Evolutionary conservation across 345 rosid genomes (phyloP).

Genomic region (Rhodomyrtus tomentosa): DNA sequence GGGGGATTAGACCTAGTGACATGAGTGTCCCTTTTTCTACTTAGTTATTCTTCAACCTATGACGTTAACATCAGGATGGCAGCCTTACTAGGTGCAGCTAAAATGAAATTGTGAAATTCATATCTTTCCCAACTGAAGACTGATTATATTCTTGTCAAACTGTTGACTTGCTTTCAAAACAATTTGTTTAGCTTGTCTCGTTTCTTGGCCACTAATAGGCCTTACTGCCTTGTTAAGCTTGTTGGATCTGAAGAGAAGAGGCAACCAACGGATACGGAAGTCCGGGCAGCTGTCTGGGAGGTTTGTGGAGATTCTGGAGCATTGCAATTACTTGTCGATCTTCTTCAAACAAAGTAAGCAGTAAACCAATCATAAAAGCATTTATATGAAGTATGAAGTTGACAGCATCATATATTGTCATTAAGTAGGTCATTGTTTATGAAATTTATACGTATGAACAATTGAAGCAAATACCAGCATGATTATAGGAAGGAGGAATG

Average conservation of each 20-base stretch:
- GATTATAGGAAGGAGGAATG: not conserved
- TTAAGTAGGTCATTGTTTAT: not conserved
- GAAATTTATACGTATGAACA: not conserved
- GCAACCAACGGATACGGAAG: slow-evolving; percentile 66
- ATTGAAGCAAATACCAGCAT: not conserved
- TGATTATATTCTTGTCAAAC: not conserved
- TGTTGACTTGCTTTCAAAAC: not conserved
- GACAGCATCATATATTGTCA: not conserved
- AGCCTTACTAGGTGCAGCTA: not conserved
- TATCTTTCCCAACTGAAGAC: not conserved
- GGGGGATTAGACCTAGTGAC: not conserved
- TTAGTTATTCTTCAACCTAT: not conserved
- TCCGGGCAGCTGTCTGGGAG: slow-evolving; percentile 90
- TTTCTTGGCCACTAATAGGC: not conserved
- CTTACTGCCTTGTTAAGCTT: slow-evolving; percentile 31
- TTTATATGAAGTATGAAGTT: not conserved
- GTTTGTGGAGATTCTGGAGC: slow-evolving; percentile 94
- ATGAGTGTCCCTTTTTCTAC: not conserved
- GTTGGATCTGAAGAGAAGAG: slow-evolving; percentile 49
- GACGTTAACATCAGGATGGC: not conserved
- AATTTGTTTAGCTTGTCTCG: not conserved
- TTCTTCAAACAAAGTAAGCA: slow-evolving; percentile 59
- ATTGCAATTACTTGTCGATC: slow-evolving; percentile 83
- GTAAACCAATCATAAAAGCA: not conserved
- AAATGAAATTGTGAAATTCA: not conserved